phyloP scores from a whole-genome alignment of 1,139 yeast genomes.

The Maudiozyma humilis region DNA sequence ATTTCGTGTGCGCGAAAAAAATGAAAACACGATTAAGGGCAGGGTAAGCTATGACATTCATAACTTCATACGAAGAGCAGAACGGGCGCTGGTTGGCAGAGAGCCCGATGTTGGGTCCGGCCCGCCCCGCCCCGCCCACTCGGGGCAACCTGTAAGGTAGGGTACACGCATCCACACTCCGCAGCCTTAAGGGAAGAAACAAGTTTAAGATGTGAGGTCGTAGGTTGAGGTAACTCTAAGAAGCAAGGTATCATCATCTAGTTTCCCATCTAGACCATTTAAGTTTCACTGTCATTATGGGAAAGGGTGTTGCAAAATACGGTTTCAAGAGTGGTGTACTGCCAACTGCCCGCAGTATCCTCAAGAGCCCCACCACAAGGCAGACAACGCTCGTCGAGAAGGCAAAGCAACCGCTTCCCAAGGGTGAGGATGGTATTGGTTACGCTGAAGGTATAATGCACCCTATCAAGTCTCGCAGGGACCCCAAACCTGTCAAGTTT shows the following conservation, averaged over 20 bases:
- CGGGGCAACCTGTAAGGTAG: too few relatives aligned
- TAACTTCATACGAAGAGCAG: too few relatives aligned
- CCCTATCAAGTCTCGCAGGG: conserved; percentile 59
- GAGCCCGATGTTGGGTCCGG: too few relatives aligned
- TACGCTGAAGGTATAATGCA: conserved; percentile 69
- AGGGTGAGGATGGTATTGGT: conserved; percentile 38
- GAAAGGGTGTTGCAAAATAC: conserved; percentile 38
- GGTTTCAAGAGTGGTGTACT: conserved; percentile 69
- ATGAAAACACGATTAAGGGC: not conserved
- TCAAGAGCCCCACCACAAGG: conserved; percentile 55
- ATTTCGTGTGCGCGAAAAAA: too few relatives aligned
- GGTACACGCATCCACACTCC: too few relatives aligned
- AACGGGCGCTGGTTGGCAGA: too few relatives aligned
- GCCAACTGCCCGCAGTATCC: conserved; percentile 66
- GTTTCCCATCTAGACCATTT: too few relatives aligned
- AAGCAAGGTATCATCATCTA: too few relatives aligned
- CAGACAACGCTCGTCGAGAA: conserved; percentile 38
- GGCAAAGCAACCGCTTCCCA: conserved; percentile 41
- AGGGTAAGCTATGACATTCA: not conserved
- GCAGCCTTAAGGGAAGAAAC: too few relatives aligned
- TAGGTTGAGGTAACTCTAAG: too few relatives aligned
- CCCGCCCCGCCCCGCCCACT: too few relatives aligned
- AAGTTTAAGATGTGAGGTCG: too few relatives aligned
- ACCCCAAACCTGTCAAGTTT: conserved; percentile 45
- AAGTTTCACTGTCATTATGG: conserved; percentile 37